A percentile compares a stretch with the other conserved stretches of the same genome.
Evolutionary conservation across 2,329 filamentous ascomycete species (phyloP).

Genomic region (Lecanosticta acicola): DNA sequence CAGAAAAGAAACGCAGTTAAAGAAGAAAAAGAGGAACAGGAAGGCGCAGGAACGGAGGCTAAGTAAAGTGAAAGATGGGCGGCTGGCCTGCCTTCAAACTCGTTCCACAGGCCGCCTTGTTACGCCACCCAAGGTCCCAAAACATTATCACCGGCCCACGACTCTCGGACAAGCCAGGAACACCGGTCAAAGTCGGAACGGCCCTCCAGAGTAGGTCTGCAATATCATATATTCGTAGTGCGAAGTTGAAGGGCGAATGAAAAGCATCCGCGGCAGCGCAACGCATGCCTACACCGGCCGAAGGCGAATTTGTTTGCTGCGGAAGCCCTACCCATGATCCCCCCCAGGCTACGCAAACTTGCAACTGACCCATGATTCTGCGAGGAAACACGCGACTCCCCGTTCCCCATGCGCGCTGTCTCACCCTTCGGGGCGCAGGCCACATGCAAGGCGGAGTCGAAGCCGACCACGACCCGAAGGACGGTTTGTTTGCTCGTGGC

Average conservation of each 20-base stretch:
- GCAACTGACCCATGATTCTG: not conserved
- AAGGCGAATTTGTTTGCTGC: slow-evolving; percentile 5
- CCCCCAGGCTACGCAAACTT: not conserved
- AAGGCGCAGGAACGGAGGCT: not conserved
- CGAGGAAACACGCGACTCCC: not conserved
- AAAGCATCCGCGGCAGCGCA: too few relatives aligned
- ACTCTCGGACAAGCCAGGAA: too few relatives aligned
- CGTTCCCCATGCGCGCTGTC: not conserved
- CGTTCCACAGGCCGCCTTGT: not conserved
- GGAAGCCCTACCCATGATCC: not conserved
- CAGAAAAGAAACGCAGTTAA: not conserved
- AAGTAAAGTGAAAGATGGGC: too few relatives aligned
- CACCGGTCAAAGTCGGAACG: too few relatives aligned
- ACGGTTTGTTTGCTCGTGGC: not conserved
- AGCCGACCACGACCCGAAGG: not conserved
- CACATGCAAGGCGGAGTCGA: not conserved
- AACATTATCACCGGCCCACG: too few relatives aligned
- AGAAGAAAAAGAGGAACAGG: not conserved
- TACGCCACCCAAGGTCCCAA: not conserved
- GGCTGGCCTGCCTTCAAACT: too few relatives aligned
- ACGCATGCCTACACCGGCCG: too few relatives aligned
- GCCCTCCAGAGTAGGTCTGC: too few relatives aligned
- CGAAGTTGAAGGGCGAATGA: slow-evolving; percentile 1
- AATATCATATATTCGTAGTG: too few relatives aligned
- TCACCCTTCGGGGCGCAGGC: not conserved